Percentiles rank a stretch among this genome's conserved stretches.
Conservation (phyloP, 1,284 basidiomycete species). For the Apiotrichum sp. region DNA sequence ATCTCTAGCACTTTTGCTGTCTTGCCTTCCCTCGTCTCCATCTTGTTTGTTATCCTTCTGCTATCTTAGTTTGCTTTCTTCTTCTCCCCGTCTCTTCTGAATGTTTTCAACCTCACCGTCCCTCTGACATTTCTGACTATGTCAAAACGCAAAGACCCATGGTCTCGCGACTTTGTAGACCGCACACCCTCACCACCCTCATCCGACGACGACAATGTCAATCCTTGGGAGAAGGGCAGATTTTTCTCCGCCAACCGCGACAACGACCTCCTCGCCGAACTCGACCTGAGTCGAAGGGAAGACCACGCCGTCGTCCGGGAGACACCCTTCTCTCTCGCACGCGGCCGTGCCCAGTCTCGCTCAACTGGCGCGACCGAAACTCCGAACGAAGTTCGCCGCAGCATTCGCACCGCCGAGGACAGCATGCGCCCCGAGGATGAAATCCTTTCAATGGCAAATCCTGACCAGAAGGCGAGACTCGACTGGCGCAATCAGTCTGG, state of each 20-base stretch:
- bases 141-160: conserved; percentile 1
- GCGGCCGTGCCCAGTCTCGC: neutral
- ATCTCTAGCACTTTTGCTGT: too few relatives aligned
- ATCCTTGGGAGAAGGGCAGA: conserved; percentile 2
- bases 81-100: neutral
- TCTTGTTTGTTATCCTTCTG: too few relatives aligned
- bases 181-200: neutral
- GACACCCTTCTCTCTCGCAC: conserved; percentile 24
- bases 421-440: neutral
- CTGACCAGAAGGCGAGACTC: neutral
- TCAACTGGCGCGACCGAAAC: neutral
- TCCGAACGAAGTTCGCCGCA: neutral
- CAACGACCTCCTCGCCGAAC: conserved; percentile 12
- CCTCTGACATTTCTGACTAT: neutral
- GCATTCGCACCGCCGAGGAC: conserved; percentile 5
- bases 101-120: neutral
- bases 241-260: conserved; percentile 6
- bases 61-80: too few relatives aligned
- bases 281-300: conserved; percentile 22
- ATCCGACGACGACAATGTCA: neutral
- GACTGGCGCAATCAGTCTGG: conserved; percentile 10
- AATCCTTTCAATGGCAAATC: too few relatives aligned
- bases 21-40: too few relatives aligned
- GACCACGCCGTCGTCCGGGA: conserved; percentile 19
- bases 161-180: conserved; percentile 7